Base-by-base conservation (phyloP, 73 alveolate genomes). In the Tetrahymena thermophila region DNA sequence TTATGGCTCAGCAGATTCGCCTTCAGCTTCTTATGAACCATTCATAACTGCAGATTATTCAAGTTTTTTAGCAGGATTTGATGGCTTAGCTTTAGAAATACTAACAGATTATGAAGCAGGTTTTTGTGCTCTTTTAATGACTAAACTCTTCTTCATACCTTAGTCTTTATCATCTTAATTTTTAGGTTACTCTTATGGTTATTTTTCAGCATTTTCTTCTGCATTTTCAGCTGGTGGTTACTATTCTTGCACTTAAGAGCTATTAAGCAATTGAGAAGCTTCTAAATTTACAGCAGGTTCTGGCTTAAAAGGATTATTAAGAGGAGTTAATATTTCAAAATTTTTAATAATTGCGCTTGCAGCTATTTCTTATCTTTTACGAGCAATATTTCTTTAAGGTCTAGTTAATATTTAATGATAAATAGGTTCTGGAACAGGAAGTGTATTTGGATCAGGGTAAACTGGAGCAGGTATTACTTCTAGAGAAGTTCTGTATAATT, bases 401-500 rank as follows among this genome's bases (percentile, higher is more conserved):
- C 98, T 98, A 96, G 97, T 98, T 35, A 99, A 99, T 15, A 99
- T 99, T 94, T 98, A 98, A 93, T 97, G 98, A 89, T 97, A 98
- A 71, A 96, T 97, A 95, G 99, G 99, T 43, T 99, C 99, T 17
- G 99, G 99, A 42, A 99, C 98, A 19, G 99, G 99, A 83, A 98
- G 97, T 71, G 98, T 98, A 95, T 99, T 99, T 84, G 99, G 99
- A 94, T 99, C 99, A 57, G 99, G 99, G 98, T 98, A 98, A 94
- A 98, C 97, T 84, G 99, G 99, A 43, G 98, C 99, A 35, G 99
- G 99, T 16, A 99, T 98, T 0, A 94, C 95, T 95, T 99, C 96
- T 93, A 97, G 97, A 35, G 98, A 97, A 23, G 98, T 96, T 94
- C 96, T 98, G 55, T 98, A 97, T 19, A 98, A 44, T 94, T 95